These are phyloP conservation scores for Globisporangium cylindrosporum DNA, from an alignment of 352 stramenopile species.

Conservation along the genomic window DNA sequence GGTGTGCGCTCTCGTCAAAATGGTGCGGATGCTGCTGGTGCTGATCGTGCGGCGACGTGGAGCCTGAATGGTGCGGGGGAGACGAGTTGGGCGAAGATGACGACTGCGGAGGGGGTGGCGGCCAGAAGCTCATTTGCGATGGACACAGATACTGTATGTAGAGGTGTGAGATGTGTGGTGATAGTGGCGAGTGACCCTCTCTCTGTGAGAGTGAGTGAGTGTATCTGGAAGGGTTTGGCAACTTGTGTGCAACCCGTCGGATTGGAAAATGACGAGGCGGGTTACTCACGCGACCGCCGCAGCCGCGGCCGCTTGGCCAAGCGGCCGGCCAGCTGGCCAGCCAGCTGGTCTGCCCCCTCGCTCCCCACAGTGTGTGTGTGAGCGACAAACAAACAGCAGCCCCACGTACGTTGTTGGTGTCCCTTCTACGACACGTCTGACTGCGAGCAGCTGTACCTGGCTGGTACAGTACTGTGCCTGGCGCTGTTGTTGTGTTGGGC, in stretches of 20 bases:
- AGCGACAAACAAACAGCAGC: too few species aligned
- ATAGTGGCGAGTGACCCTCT: not conserved
- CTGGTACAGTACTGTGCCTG: too few species aligned
- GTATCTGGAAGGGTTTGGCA: not conserved
- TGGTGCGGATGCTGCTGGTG: not conserved
- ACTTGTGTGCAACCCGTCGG: constrained; percentile 8
- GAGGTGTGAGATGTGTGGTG: not conserved
- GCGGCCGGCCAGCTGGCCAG: too few species aligned
- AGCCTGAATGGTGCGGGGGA: not conserved
- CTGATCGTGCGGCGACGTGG: not conserved
- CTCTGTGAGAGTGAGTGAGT: not conserved
- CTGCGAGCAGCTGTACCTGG: too few species aligned
- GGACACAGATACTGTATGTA: not conserved
- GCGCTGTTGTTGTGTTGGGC: too few species aligned
- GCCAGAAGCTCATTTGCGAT: constrained; percentile 15
- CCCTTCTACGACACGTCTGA: too few species aligned
- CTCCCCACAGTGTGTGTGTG: too few species aligned
- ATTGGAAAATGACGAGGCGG: constrained; percentile 12
- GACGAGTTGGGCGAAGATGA: constrained; percentile 3
- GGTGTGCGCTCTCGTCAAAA: not conserved
- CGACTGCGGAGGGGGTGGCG: not conserved
- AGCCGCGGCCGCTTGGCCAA: too few species aligned
- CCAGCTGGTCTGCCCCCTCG: not conserved
- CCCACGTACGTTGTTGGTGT: too few species aligned
- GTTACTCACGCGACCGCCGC: constrained; percentile 5